Evolutionary conservation across 2,329 filamentous ascomycete species (phyloP).

Genomic region (Annulohypoxylon truncatum): DNA sequence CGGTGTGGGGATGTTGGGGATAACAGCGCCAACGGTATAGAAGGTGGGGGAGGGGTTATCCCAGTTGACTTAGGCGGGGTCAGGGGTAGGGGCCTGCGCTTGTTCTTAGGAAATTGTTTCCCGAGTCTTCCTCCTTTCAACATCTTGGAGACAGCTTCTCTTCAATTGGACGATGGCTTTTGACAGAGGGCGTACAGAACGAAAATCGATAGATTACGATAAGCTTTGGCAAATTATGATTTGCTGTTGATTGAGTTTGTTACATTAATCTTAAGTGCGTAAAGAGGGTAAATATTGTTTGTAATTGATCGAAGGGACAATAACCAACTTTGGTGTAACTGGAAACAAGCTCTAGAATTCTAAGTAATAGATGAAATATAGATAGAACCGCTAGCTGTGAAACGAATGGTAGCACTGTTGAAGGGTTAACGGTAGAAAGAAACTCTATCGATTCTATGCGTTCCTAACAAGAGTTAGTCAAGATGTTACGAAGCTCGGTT

Average conservation of each 20-base stretch:
- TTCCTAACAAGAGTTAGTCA: background rate
- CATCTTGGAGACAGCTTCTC: conserved; percentile 22
- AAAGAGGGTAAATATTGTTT: too few species aligned
- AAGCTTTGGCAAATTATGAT: background rate
- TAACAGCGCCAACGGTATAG: conserved; percentile 4
- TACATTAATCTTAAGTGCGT: background rate
- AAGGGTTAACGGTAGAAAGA: background rate
- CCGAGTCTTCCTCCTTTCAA: conserved; percentile 3
- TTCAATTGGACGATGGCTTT: background rate
- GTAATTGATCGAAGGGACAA: too few species aligned
- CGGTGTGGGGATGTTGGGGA: conserved; percentile 20
- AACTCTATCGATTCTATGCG: background rate
- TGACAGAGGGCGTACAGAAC: conserved; percentile 5
- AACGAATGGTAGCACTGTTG: background rate
- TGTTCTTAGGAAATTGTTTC: conserved; percentile 14
- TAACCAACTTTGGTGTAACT: too few species aligned
- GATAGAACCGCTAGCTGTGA: background rate
- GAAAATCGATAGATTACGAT: background rate
- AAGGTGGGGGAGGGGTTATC: conserved; percentile 24
- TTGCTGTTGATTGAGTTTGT: conserved; percentile 4
- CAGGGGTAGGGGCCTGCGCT: background rate
- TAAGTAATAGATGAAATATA: background rate
- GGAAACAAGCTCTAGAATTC: background rate
- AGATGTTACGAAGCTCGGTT: background rate
- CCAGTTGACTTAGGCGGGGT: conserved; percentile 24